A percentile compares a stretch with the other conserved stretches of the same genome.
Conservation (phyloP, 192 early-diverging fungal species). For the Entomortierella parvispora region DNA sequence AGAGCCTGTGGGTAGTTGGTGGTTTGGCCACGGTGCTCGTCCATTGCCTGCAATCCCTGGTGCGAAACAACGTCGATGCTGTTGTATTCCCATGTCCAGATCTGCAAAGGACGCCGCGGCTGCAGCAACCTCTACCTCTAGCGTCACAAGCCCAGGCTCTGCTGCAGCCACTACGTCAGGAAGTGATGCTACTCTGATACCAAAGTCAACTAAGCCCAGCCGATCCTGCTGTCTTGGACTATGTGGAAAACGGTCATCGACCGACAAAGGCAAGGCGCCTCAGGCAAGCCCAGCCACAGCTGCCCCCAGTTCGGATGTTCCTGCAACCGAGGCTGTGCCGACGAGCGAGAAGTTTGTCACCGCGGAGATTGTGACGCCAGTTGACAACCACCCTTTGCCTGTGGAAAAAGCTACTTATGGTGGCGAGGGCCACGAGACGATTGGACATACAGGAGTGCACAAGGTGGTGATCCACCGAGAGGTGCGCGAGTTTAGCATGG, state of each 20-base stretch:
- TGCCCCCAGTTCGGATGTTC: too few relatives aligned
- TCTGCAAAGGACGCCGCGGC: conserved; percentile 21
- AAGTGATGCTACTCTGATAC: conserved; percentile 21
- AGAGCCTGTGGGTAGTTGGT: conserved; percentile 34
- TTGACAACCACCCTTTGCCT: not conserved
- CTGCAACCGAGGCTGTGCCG: too few relatives aligned
- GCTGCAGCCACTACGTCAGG: conserved; percentile 1
- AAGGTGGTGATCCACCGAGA: conserved; percentile 44
- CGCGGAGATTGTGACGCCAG: too few relatives aligned
- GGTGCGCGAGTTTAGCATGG: conserved; percentile 34
- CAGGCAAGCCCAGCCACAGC: not conserved
- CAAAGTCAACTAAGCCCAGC: not conserved
- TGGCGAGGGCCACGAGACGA: conserved; percentile 25
- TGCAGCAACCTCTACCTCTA: not conserved
- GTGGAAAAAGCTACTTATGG: not conserved
- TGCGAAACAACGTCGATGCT: conserved; percentile 12
- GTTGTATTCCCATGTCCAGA: conserved; percentile 2
- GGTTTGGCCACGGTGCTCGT: conserved; percentile 37
- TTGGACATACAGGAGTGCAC: conserved; percentile 42
- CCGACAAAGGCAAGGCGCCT: not conserved
- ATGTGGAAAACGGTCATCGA: not conserved
- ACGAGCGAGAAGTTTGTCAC: too few relatives aligned
- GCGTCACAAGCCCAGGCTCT: too few relatives aligned
- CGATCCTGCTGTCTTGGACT: conserved; percentile 2
- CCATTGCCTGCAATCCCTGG: conserved; percentile 31